Evolutionary conservation across 176 grass and related monocot genomes (phyloP).

Genomic region (Musa troglodytarum): DNA sequence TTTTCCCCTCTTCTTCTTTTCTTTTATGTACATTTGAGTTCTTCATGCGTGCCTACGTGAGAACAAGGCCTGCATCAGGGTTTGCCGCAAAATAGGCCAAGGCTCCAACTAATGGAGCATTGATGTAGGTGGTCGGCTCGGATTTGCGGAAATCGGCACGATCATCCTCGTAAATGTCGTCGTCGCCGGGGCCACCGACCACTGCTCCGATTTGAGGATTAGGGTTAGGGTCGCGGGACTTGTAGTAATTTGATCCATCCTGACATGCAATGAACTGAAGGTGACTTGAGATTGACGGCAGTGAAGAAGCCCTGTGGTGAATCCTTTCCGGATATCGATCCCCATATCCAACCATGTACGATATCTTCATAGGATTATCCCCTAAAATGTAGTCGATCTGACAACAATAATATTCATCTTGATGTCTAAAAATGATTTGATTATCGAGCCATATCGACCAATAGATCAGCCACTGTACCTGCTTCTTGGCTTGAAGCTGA

Average conservation of each 20-base stretch:
- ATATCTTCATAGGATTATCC: constrained; percentile 86
- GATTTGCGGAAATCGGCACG: constrained; percentile 77
- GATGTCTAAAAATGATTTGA: too few relatives aligned
- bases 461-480: constrained; percentile 24
- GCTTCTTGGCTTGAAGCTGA: constrained; percentile 54
- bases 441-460: too few relatives aligned
- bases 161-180: constrained; percentile 67
- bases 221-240: constrained; percentile 42
- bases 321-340: constrained; percentile 60
- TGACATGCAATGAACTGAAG: constrained; percentile 55
- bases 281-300: constrained; percentile 57
- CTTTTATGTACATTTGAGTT: neutral
- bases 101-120: constrained; percentile 76
- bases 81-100: constrained; percentile 69
- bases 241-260: constrained; percentile 69
- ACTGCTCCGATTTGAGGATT: constrained; percentile 73
- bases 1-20: neutral
- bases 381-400: constrained; percentile 84
- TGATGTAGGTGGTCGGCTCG: constrained; percentile 92
- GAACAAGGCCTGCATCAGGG: constrained; percentile 17
- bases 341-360: constrained; percentile 92
- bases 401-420: neutral
- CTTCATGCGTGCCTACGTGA: neutral
- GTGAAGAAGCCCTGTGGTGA: constrained; percentile 73
- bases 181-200: constrained; percentile 68